Base-by-base conservation (phyloP, 208 protist species). In the Wallacemonas sp. region DNA sequence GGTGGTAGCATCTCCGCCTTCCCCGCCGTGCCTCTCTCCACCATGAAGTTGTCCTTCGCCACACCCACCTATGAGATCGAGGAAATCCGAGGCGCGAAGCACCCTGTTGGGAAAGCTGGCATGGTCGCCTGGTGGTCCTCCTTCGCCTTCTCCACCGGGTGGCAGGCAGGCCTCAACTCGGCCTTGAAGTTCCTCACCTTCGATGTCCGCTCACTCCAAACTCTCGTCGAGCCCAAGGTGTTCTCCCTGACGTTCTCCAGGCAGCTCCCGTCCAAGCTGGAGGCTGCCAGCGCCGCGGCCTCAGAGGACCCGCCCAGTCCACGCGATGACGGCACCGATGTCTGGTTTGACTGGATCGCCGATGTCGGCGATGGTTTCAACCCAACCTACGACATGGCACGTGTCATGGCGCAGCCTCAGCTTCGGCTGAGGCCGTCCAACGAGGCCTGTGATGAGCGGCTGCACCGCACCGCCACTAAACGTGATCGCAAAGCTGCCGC, bases 311-410 rank as follows among this genome's bases (percentile, higher is more conserved):
- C 5, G 27, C 27, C 21, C 36, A 31, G 5, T 46, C 31, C 38
- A n/a, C 15, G 11, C 22, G 5, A 27, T 38, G 19, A 64, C 9
- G 3, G 2, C 12, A n/a, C 12, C 33, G 59, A 42, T 63, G 77
- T 93, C 15, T 91, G 81, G 83, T 93, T 96, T 53, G 90, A 96
- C 65, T 93, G 86, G 75, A 79, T 94, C 41, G 87, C 80, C 2
- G 90, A 94, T 41, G 79, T 93, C 30, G 90, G 90, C 1, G 90
- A 96, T 46, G 90, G 90, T 45, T 96, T 93, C 70, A 93, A 96
- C 70, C 74, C 87, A 0, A 94, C 90, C 1, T 96, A 93, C 67
- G 81, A 81, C 34, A 82, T 96, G 67, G 87, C 90, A 1, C 84
- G 85, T 0, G 55, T 93, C 30, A 47, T 93, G 30, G 86, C 90